These are phyloP conservation scores for Simplicillium sp. DNA, from an alignment of 2,329 filamentous ascomycete genomes.

Conservation along the genomic window DNA sequence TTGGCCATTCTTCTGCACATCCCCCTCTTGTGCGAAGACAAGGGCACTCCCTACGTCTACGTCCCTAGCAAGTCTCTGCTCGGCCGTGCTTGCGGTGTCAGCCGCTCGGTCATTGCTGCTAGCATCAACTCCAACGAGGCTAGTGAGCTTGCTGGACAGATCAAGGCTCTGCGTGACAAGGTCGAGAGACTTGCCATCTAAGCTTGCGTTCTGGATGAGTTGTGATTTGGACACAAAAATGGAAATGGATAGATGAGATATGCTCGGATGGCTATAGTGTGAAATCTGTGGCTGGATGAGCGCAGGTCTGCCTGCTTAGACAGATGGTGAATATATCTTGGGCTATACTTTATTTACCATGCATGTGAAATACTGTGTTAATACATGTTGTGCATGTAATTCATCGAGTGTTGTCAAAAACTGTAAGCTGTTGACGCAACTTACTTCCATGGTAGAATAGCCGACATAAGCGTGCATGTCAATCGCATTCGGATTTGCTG, in stretches of 20 bases:
- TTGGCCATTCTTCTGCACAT: conserved; percentile 84
- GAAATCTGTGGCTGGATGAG: neutral
- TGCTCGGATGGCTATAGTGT: neutral
- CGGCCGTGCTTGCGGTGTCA: conserved; percentile 83
- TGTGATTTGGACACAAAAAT: conserved; percentile 3
- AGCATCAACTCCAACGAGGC: conserved; percentile 90
- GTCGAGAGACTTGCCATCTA: conserved; percentile 93
- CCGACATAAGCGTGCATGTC: no score
- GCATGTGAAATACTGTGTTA: no score
- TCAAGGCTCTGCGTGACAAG: conserved; percentile 84
- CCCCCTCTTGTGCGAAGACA: conserved; percentile 79
- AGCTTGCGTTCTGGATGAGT: no score
- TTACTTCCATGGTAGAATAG: no score
- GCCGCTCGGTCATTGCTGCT: conserved; percentile 75
- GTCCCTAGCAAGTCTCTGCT: conserved; percentile 74
- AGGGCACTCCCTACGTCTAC: conserved; percentile 57
- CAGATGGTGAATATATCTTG: neutral
- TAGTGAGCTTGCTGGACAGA: conserved; percentile 78
- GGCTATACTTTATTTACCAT: neutral
- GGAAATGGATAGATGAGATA: neutral
- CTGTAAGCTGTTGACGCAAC: no score
- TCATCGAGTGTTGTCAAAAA: no score
- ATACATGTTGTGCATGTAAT: neutral
- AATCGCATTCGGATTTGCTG: no score
- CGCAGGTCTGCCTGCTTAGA: neutral